These are phyloP conservation scores for Aspergillus ellipticus DNA, from an alignment of 495 filamentous ascomycete genomes.

Conservation along the genomic window DNA sequence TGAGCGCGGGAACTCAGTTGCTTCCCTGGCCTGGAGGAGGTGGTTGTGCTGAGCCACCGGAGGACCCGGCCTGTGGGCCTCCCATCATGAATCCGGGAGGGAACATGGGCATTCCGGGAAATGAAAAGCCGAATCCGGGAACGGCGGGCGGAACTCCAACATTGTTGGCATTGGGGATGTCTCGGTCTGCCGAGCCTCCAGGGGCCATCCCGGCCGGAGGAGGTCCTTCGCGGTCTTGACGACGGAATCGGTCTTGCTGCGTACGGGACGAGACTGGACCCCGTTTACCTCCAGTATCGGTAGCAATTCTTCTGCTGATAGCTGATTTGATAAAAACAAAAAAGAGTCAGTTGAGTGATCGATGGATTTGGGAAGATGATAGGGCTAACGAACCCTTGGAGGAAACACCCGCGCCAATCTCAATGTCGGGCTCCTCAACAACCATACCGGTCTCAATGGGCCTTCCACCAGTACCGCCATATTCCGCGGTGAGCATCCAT, in stretches of 20 bases:
- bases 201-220: constrained; percentile 17
- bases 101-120: constrained; percentile 65
- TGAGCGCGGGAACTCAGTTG: constrained; percentile 16
- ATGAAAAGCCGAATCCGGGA: constrained; percentile 66
- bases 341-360: not conserved
- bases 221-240: constrained; percentile 34
- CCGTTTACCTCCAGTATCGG: constrained; percentile 68
- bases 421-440: constrained; percentile 96
- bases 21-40: constrained; percentile 45
- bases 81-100: constrained; percentile 62
- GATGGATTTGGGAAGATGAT: not conserved
- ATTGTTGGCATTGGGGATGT: constrained; percentile 45
- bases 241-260: constrained; percentile 42
- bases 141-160: constrained; percentile 58
- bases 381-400: constrained; percentile 61
- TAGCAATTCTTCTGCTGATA: constrained; percentile 78
- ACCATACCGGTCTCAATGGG: constrained; percentile 78
- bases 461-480: constrained; percentile 84
- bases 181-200: constrained; percentile 24
- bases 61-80: constrained; percentile 31
- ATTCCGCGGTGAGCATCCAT: constrained; percentile 95
- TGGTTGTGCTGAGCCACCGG: constrained; percentile 33
- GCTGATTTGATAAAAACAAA: constrained; percentile 37
- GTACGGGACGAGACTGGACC: constrained; percentile 67
- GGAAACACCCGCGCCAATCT: constrained; percentile 94